Evolutionary conservation across 75 land plant genomes (phyloP), one percentile per base, ranked within the genome.

Genomic region (Pinus taeda): DNA sequence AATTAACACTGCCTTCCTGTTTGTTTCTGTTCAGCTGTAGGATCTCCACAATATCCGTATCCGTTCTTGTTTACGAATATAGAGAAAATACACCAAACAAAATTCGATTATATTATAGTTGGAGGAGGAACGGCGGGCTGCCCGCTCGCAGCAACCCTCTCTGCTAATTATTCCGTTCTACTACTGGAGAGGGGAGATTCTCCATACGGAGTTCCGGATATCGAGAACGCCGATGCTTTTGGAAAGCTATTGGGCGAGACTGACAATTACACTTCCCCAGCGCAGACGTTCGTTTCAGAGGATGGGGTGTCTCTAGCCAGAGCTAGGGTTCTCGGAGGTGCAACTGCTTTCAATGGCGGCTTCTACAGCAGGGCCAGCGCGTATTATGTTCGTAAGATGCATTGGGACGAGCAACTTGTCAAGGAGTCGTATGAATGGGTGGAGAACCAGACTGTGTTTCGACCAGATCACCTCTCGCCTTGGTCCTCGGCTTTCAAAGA

Each of bases 101-200:
- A n/a, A 17, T 90, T 84, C 59, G 96, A 93, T 70, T 90, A 92
- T 90, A 86, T 91, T 22, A 76, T 93, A 24, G 87, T 93, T 20
- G 96, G 94, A 15, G 96, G 94, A 2, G 92, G 94, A 8, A 90
- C 96, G 1, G 88, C 94, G 9, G 93, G 92, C 1, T 91, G 92
- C 59, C 90, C 93, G 22, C 70, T 93, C 60, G 93, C 93, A 3
- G 90, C 96, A n/a, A 93, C 93, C 11, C 76, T 91, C 4, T 91
- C 92, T 21, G 45, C 67, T 22, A 60, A 76, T 13, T 76, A 30
- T 80, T 62, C 57, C 14, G 95, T 95, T 1, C 83, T 95, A 14
- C 74, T 95, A 4, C 81, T 95, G 22, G 96, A 95, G 75, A 83
- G 98, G 21, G 98, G 96, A 11, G 88, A 85, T 5, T 61, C 74